A percentile compares a stretch with the other conserved stretches of the same genome.
Conservation (phyloP, 139 green algal species). For the Tetratostichococcus sp. region DNA sequence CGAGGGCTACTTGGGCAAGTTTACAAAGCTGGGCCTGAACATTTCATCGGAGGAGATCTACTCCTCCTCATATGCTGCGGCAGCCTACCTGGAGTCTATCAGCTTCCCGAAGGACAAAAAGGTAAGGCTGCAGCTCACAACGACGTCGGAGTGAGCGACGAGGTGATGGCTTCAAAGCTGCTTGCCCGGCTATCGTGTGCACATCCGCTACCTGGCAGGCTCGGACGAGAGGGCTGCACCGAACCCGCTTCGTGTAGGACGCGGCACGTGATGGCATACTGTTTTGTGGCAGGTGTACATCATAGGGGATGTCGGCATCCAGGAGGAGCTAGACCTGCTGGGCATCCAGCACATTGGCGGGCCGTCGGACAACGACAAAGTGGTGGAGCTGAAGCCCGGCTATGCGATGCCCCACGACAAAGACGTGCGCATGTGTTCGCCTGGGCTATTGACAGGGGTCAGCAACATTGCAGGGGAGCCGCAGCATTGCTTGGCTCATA, state of each 20-base stretch:
- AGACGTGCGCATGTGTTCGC: too few relatives aligned
- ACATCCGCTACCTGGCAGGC: too few relatives aligned
- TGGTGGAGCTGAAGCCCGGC: slow-evolving; percentile 79
- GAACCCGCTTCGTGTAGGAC: too few relatives aligned
- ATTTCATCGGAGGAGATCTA: slow-evolving; percentile 97
- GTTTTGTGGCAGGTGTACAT: slow-evolving; percentile 75
- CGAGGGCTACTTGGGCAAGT: slow-evolving; percentile 94
- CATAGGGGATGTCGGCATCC: slow-evolving; percentile 86
- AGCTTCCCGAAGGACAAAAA: slow-evolving; percentile 94
- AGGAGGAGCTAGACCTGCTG: slow-evolving; percentile 94
- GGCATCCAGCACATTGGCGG: slow-evolving; percentile 91
- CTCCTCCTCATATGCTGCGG: slow-evolving; percentile 96
- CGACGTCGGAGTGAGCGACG: too few relatives aligned
- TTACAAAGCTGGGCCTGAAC: slow-evolving; percentile 85
- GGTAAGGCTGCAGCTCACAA: slow-evolving; percentile 33
- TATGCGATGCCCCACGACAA: slow-evolving; percentile 85
- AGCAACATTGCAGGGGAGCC: too few relatives aligned
- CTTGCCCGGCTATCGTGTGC: too few relatives aligned
- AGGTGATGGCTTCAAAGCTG: too few relatives aligned
- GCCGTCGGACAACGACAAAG: slow-evolving; percentile 79
- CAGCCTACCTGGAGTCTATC: slow-evolving; percentile 93
- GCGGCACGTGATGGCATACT: too few relatives aligned
- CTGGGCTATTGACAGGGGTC: too few relatives aligned
- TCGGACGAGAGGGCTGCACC: too few relatives aligned
- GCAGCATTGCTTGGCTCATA: too few relatives aligned